Evolutionary conservation across 1,139 yeast genomes (phyloP), one percentile per base, ranked within the genome.

Genomic region (Kazachstania sp.): DNA sequence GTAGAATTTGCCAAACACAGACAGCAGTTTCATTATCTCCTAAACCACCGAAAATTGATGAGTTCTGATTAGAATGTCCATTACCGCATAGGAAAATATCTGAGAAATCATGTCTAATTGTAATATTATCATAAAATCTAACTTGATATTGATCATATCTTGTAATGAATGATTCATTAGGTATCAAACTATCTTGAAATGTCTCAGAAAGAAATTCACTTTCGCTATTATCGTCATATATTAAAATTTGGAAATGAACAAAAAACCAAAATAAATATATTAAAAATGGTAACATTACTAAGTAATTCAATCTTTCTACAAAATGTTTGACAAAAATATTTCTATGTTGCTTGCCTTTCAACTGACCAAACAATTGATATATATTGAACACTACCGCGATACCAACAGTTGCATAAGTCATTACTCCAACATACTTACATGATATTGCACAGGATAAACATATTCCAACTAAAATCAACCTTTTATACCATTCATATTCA

Each of bases 401-500:
- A 28, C 98, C 98, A 56, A 92, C 77, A 48, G 95, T 81, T 48
- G 81, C 73, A 65, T 83, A 92, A 1, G 97, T 88, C 71, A 92
- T 83, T 4, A 85, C 84, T 63, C 99, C 99, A 32, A 92, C 96
- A 63, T 92, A 94, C 66, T 92, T 92, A 47, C 97, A 88, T 39
- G 95, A 82, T 51, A 92, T 90, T 37, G 88, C 97, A 64, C 90
- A 83, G 0, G 97, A 86, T 51, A 92, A 75, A 1, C 92, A 75
- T 7, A 87, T 71, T 28, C 99, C 99, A 7, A 97, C 88, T 37
- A 78, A 67, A 37, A 74, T 65, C 37, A 92, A 74, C 98, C 98
- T 92, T 40, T 69, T 68, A 84, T 95, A 90, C 98, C 99, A 92
- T 43, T 70, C 58, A 41, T 54, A 56, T 18, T 84, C 61, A 62